Conservation (phyloP, 345 rosid species). For the Murraya koenigii region DNA sequence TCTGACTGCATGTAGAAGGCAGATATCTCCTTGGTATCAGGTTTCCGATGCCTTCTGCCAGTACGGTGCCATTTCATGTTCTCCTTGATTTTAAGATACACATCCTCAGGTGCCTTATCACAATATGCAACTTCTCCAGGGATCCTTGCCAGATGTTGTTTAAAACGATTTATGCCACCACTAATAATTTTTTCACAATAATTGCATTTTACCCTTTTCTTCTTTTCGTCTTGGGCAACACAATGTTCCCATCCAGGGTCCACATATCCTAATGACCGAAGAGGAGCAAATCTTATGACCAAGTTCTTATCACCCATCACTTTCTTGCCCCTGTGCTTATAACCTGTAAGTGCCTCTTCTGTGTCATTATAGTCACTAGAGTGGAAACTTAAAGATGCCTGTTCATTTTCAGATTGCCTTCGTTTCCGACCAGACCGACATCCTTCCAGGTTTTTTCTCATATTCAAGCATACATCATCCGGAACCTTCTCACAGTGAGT, state of each 20-base stretch:
- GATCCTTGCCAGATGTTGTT: constrained; percentile 79
- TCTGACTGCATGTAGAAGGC: constrained; percentile 42
- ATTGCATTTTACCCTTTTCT: constrained; percentile 73
- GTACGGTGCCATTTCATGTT: constrained; percentile 82
- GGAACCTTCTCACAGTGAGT: constrained; percentile 77
- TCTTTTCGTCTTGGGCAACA: constrained; percentile 74
- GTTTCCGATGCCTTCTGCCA: constrained; percentile 57
- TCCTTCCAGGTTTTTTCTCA: constrained; percentile 70
- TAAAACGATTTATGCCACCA: constrained; percentile 80
- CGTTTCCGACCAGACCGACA: constrained; percentile 54
- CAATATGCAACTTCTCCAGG: constrained; percentile 81
- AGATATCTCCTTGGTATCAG: constrained; percentile 46
- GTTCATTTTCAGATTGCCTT: constrained; percentile 50
- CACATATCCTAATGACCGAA: constrained; percentile 67
- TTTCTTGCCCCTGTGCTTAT: constrained; percentile 51
- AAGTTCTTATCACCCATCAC: constrained; percentile 44
- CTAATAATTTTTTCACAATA: constrained; percentile 69
- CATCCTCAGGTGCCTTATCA: constrained; percentile 70
- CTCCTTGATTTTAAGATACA: constrained; percentile 67
- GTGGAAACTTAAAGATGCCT: constrained; percentile 37
- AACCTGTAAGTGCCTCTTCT: constrained; percentile 31
- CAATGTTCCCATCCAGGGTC: constrained; percentile 91
- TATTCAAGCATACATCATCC: constrained; percentile 55
- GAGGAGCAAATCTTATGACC: constrained; percentile 36
- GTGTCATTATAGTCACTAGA: constrained; percentile 37